Evolutionary conservation across 164 flowering plant genomes (phyloP), one percentile per base, ranked within the genome.

Genomic region (Piper longum): DNA sequence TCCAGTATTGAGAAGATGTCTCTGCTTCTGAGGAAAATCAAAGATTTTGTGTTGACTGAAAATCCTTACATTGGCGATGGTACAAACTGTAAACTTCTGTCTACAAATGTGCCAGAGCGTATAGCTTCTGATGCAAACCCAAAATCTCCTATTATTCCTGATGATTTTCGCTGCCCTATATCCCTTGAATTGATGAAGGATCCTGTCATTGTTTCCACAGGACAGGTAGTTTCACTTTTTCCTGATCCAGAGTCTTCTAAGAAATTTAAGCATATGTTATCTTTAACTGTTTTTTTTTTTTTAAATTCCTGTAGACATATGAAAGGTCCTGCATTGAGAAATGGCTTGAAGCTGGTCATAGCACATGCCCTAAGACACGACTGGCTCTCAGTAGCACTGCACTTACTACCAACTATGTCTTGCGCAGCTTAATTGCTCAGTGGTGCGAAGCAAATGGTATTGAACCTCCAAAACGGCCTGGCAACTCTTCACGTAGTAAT

Each of bases 391-490:
- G 80, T 2, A 81, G 76, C 77, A 66, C 73, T 3, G 71, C 79
- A 36, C 82, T 92, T 41, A 92, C 96, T 4, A 96, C 98, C 43
- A 92, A 92, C 70, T 92, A 89, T 76, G 98, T 81, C 56, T 70
- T 89, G 18, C 91, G 96, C 41, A 92, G 98, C 74, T 89, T 92
- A 72, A 92, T 92, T 71, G 88, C 83, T 9, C 91, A 89, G 62
- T 92, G 98, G 98, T 92, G 98, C 61, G 98, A 89, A 68, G 81
- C 83, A 61, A 83, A 92, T 73, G 93, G 93, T 43, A 71, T 92
- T 8, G 98, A 92, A 60, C 85, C 88, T 17, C 98, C 98, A 45
- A 87, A 85, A 74, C 72, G 96, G 64, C 83, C 84, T 4, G 73
- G 83, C 74, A 72, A 66, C 70, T 69, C 83, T 48, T 59, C 63